These are phyloP conservation scores for Stropharia rugosoannulata DNA, from an alignment of 768 basidiomycete genomes.

Conservation along the genomic window DNA sequence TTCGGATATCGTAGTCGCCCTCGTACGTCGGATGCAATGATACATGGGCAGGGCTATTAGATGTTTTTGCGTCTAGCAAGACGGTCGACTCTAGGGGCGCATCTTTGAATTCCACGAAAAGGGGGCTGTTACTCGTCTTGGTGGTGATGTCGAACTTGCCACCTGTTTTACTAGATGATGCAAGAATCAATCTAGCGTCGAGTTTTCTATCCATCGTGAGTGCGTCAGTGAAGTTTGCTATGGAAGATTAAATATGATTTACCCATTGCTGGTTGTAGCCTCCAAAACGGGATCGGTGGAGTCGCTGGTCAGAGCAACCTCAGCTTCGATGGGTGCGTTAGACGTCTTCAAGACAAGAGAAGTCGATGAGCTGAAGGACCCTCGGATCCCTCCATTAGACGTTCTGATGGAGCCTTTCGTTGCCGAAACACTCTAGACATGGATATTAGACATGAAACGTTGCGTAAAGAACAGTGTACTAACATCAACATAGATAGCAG, in stretches of 20 bases:
- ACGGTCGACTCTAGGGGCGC: slow-evolving; percentile 1
- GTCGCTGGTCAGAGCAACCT: slow-evolving; percentile 34
- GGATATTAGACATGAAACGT: not conserved
- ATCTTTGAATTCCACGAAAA: not conserved
- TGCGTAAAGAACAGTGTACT: slow-evolving; percentile 3
- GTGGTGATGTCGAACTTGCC: not conserved
- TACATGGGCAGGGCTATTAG: not conserved
- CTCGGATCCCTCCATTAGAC: slow-evolving; percentile 27
- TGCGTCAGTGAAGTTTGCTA: not conserved
- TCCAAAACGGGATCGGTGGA: slow-evolving; percentile 24
- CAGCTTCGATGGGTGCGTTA: slow-evolving; percentile 40
- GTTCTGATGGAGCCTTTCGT: slow-evolving; percentile 1
- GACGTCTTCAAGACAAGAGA: slow-evolving; percentile 35
- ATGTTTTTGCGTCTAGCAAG: not conserved
- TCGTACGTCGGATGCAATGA: slow-evolving; percentile 3
- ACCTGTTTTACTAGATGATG: not conserved
- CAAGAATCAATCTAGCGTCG: not conserved
- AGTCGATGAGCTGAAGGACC: slow-evolving; percentile 36
- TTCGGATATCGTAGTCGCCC: not conserved
- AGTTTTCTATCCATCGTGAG: not conserved
- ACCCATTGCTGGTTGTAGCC: slow-evolving; percentile 44
- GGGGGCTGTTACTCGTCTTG: not conserved
- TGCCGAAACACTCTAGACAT: slow-evolving; percentile 4
- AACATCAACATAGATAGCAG: slow-evolving; percentile 32
- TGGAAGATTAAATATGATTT: slow-evolving; percentile 8